phyloP scores from a whole-genome alignment of 169 alveolate species.

The Plasmodium falciparum region DNA sequence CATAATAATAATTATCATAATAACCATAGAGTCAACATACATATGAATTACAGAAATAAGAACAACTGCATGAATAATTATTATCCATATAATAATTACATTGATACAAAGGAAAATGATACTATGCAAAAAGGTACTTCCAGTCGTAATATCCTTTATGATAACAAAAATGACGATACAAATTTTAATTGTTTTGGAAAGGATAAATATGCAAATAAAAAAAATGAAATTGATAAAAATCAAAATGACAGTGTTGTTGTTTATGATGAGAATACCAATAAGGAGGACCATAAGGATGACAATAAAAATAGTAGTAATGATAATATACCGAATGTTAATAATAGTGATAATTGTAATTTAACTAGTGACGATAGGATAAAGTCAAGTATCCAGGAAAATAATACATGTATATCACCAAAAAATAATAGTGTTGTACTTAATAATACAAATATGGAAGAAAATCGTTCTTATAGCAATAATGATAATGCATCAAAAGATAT shows the following conservation, averaged over 20 bases:
- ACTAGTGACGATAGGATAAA: not conserved
- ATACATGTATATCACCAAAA: too few species aligned
- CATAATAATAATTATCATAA: not conserved
- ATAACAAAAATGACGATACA: not conserved
- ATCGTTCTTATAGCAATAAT: not conserved
- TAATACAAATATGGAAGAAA: not conserved
- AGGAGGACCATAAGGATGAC: not conserved
- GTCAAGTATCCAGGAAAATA: not conserved
- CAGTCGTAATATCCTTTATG: not conserved
- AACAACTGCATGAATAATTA: not conserved
- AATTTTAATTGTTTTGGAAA: not conserved
- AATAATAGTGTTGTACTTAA: not conserved
- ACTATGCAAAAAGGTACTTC: not conserved
- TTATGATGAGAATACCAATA: not conserved
- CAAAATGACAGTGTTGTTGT: not conserved
- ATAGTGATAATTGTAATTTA: not conserved
- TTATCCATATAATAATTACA: not conserved
- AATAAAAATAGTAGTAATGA: not conserved
- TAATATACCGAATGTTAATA: not conserved
- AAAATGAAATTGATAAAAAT: not conserved
- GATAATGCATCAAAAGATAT: not conserved
- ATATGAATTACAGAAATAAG: not conserved
- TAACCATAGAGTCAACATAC: not conserved
- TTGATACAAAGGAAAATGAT: not conserved
- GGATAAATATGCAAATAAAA: not conserved